phyloP scores from a whole-genome alignment of 441 rosid genomes.

The Omphalea diandra region DNA sequence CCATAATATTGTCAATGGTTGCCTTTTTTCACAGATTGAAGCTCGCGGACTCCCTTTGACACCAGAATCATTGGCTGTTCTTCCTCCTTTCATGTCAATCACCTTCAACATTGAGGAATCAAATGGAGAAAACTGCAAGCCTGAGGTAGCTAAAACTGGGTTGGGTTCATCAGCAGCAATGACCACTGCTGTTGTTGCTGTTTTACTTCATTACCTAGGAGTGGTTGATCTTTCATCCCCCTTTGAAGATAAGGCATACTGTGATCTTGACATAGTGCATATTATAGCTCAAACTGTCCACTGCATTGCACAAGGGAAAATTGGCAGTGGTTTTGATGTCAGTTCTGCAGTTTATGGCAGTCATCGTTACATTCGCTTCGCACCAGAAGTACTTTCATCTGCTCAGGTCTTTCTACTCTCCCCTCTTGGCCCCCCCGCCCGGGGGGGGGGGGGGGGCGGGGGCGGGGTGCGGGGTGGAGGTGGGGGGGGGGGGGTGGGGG shows the following conservation, averaged over 20 bases:
- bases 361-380: conserved; percentile 90
- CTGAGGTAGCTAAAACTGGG: conserved; percentile 99
- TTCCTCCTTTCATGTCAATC: conserved; percentile 84
- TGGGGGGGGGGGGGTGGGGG: too few relatives aligned
- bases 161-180: conserved; percentile 99
- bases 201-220: conserved; percentile 88
- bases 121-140: conserved; percentile 65
- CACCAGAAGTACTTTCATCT: conserved; percentile 81
- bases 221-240: conserved; percentile 66
- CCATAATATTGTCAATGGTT: background rate
- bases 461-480: too few relatives aligned
- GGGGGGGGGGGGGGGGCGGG: too few relatives aligned
- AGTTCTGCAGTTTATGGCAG: conserved; percentile 98
- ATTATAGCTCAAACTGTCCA: conserved; percentile 91
- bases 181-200: conserved; percentile 95
- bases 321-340: conserved; percentile 99
- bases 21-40: conserved; percentile 60
- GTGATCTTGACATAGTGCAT: conserved; percentile 70
- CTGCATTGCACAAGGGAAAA: conserved; percentile 97
- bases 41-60: conserved; percentile 83
- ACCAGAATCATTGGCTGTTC: conserved; percentile 71
- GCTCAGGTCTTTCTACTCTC: conserved; percentile 61
- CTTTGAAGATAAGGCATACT: conserved; percentile 37
- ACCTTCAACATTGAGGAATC: conserved; percentile 71
- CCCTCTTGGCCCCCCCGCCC: too few relatives aligned